Base-by-base conservation (phyloP, 345 rosid species). In the Litchi chinensis region DNA sequence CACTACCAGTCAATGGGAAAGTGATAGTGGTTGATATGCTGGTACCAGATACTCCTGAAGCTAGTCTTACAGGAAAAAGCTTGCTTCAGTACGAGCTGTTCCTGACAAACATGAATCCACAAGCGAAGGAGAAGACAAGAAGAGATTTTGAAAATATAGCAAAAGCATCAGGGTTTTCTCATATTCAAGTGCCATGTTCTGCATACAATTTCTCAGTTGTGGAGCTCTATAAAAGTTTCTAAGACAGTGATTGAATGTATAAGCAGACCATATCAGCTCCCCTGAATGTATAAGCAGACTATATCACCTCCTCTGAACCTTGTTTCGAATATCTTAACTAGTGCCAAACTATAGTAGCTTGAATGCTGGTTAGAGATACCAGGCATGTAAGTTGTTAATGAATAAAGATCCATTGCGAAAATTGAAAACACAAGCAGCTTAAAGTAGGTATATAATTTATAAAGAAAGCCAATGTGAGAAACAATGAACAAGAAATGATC, bases 21-120 rank as follows among this genome's bases (percentile, higher is more conserved):
- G 87, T 83, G 65, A 86, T 85, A 41, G 88, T 56, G 22, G 79
- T 92, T 5, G 90, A 87, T 65, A 50, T 76, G 85, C 89, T 88
- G 3, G 54, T 88, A 19, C 88, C 86, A 46, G 81, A 91, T 54
- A 11, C 73, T 5, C 83, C 89, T 19, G 79, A 82, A 63, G 77
- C 81, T 8, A 74, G 43, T n/a, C 75, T 71, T 60, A 73, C 75
- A 4, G 68, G 41, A 62, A 84, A 44, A 71, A 77, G 84, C 79
- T 75, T 84, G 84, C 78, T 83, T 70, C 90, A 86, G 79, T 64
- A 84, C 44, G 87, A 84, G 64, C 12, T 83, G 77, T 85, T 76
- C 65, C 74, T 80, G 76, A 83, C 73, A 76, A 88, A 70, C 82
- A 75, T 81, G 54, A 87, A 76, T 46, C 82, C 71, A 40, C 56